These are phyloP conservation scores for Pseudozyma flocculosa DNA, from an alignment of 1,284 basidiomycete species.

Conservation along the genomic window DNA sequence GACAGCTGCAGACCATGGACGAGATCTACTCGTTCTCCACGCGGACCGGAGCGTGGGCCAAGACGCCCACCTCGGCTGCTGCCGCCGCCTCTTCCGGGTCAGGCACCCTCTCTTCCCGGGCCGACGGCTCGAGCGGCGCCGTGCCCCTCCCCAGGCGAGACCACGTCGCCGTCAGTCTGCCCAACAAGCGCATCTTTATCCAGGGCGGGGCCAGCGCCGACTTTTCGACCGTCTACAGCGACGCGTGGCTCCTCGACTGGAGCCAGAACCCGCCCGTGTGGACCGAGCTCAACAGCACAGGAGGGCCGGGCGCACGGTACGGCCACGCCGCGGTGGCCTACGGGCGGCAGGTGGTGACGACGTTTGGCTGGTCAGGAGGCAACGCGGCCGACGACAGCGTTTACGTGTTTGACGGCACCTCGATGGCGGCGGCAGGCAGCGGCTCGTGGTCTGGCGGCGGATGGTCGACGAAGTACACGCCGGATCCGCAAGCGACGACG, in stretches of 20 bases:
- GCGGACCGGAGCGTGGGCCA: constrained; percentile 18
- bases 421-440: constrained; percentile 5
- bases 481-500: constrained; percentile 26
- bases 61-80: constrained; percentile 7
- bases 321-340: constrained; percentile 48
- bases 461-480: constrained; percentile 40
- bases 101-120: no score
- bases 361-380: constrained; percentile 41
- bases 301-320: constrained; percentile 39
- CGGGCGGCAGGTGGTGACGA: constrained; percentile 38
- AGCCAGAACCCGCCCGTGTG: constrained; percentile 40
- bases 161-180: constrained; percentile 49
- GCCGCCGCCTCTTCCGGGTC: no score
- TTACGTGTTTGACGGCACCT: constrained; percentile 37
- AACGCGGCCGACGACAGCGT: constrained; percentile 34
- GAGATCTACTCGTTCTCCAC: constrained; percentile 31
- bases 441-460: constrained; percentile 38
- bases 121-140: constrained; percentile 2
- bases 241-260: constrained; percentile 53
- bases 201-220: constrained; percentile 48
- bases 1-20: constrained; percentile 37
- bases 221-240: constrained; percentile 41
- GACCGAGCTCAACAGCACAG: constrained; percentile 23
- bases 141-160: constrained; percentile 38
- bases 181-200: constrained; percentile 42